Evolutionary conservation across 495 filamentous ascomycete genomes (phyloP).

Genomic region (Daldinia vernicosa): DNA sequence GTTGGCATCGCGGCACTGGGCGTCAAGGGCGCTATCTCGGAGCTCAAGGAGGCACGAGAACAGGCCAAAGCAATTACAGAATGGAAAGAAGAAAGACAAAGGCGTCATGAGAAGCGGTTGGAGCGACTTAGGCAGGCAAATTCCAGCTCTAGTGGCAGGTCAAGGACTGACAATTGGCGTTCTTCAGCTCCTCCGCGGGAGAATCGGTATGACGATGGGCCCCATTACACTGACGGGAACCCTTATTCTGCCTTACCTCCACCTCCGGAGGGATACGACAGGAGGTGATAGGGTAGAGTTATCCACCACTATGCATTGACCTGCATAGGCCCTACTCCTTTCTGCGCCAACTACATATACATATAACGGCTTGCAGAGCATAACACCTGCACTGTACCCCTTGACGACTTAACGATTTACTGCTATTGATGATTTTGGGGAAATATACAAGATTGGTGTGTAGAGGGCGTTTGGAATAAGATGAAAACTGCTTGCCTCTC

Average conservation of each 20-base stretch:
- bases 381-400: constrained; percentile 24
- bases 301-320: constrained; percentile 15
- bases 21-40: constrained; percentile 81
- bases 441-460: constrained; percentile 19
- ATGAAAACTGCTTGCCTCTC: constrained; percentile 25
- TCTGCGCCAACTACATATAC: constrained; percentile 1
- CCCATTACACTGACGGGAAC: constrained; percentile 62
- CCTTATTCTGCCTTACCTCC: constrained; percentile 59
- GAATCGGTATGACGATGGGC: constrained; percentile 52
- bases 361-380: constrained; percentile 11
- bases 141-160: constrained; percentile 47
- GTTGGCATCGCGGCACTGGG: constrained; percentile 86
- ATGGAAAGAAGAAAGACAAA: constrained; percentile 54
- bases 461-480: constrained; percentile 19
- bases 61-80: constrained; percentile 51
- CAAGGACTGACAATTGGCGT: constrained; percentile 52
- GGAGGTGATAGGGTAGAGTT: constrained; percentile 45
- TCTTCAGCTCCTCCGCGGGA: constrained; percentile 49
- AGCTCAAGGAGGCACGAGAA: constrained; percentile 62
- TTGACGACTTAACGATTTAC: constrained; percentile 37
- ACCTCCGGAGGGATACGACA: constrained; percentile 53
- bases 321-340: constrained; percentile 6
- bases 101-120: constrained; percentile 52
- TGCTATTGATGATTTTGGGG: constrained; percentile 12
- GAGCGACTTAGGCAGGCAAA: constrained; percentile 49